Evolutionary conservation across 257 asterid species (phyloP).

Genomic region (Lycium ferocissimum): DNA sequence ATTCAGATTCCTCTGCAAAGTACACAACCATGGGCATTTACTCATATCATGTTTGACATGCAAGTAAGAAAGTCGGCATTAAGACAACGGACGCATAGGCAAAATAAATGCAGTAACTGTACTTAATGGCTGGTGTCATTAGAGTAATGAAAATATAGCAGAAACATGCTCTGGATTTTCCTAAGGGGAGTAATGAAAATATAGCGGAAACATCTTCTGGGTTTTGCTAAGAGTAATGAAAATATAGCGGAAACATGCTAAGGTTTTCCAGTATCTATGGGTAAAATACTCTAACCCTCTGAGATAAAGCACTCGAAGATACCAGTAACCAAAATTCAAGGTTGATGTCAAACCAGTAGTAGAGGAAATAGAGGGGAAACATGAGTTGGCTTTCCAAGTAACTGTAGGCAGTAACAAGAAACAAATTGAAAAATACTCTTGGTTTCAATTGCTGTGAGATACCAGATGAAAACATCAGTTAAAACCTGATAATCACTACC

Average conservation of each 20-base stretch:
- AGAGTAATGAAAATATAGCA: background rate
- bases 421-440: constrained; percentile 15
- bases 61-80: background rate
- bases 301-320: background rate
- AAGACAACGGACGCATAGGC: background rate
- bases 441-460: background rate
- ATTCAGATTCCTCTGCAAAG: constrained; percentile 86
- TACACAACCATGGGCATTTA: constrained; percentile 27
- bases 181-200: background rate
- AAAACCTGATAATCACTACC: background rate
- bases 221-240: background rate
- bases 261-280: background rate
- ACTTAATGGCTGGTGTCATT: background rate
- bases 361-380: background rate
- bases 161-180: background rate
- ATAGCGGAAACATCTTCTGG: background rate
- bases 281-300: background rate
- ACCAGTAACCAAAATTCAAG: background rate
- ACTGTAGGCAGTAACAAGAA: background rate
- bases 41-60: constrained; percentile 6
- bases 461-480: background rate
- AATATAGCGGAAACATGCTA: background rate
- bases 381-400: constrained; percentile 14
- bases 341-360: background rate
- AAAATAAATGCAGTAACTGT: background rate